phyloP scores from a whole-genome alignment of 2,329 filamentous ascomycete genomes.

The Ceratocystiopsis minuta region DNA sequence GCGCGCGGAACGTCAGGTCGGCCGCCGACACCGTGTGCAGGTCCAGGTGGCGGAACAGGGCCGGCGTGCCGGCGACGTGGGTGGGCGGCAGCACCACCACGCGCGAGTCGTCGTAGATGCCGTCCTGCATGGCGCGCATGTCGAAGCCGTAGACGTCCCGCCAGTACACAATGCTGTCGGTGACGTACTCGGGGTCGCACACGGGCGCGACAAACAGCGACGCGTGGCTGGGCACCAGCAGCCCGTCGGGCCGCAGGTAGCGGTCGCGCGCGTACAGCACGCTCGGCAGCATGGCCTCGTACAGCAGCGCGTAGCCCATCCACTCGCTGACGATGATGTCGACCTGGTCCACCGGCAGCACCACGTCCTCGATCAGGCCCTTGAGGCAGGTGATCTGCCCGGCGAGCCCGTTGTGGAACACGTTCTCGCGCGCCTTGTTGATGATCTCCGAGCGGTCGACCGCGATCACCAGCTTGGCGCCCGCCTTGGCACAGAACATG shows the following conservation, averaged over 20 bases:
- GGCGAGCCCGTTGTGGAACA: conserved; percentile 62
- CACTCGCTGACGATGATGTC: conserved; percentile 94
- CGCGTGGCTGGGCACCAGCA: conserved; percentile 75
- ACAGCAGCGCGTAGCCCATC: conserved; percentile 92
- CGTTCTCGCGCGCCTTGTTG: conserved; percentile 66
- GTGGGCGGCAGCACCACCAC: conserved; percentile 50
- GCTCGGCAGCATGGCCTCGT: conserved; percentile 90
- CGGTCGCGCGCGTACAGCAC: conserved; percentile 76
- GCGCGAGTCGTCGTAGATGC: conserved; percentile 66
- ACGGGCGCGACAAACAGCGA: conserved; percentile 71
- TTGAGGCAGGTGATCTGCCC: conserved; percentile 60
- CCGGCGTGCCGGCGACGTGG: conserved; percentile 39
- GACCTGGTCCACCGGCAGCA: conserved; percentile 58
- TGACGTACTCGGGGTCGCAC: conserved; percentile 57
- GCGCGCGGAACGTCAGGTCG: conserved; percentile 58
- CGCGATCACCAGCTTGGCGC: conserved; percentile 69
- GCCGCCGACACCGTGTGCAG: conserved; percentile 53
- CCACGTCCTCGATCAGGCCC: conserved; percentile 78
- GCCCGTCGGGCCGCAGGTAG: conserved; percentile 61
- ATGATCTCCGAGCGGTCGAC: conserved; percentile 90
- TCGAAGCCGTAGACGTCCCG: conserved; percentile 86
- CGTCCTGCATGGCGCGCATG: conserved; percentile 76
- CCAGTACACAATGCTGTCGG: conserved; percentile 73
- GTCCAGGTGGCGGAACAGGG: conserved; percentile 56
- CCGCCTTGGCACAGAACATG: conserved; percentile 87